A percentile compares a stretch with the other conserved stretches of the same genome.
These are phyloP conservation scores for Iris pallida DNA, from an alignment of 116 monocot genomes.

Conservation along the genomic window DNA sequence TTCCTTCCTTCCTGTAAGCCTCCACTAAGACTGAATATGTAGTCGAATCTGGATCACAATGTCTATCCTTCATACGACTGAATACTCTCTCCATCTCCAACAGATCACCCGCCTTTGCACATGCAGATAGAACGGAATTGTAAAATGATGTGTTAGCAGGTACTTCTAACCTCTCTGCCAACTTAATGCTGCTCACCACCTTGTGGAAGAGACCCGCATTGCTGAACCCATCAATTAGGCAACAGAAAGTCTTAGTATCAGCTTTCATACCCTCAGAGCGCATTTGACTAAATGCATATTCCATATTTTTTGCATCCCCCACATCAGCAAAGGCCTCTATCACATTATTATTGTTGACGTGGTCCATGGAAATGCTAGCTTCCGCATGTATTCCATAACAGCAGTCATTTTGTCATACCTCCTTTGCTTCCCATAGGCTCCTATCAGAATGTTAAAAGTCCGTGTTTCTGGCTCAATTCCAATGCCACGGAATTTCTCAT, in stretches of 20 bases:
- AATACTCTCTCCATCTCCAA: slow-evolving; percentile 98
- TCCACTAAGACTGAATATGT: slow-evolving; percentile 62
- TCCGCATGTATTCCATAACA: slow-evolving; percentile 95
- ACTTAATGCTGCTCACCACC: slow-evolving; percentile 71
- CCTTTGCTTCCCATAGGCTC: slow-evolving; percentile 68
- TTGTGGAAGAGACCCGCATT: slow-evolving; percentile 77
- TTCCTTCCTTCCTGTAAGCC: slow-evolving; percentile 80
- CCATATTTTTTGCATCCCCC: slow-evolving; percentile 80
- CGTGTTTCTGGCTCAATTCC: slow-evolving; percentile 92
- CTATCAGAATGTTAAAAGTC: slow-evolving; percentile 86
- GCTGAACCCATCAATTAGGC: slow-evolving; percentile 76
- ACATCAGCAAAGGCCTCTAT: slow-evolving; percentile 87
- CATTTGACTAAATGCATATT: slow-evolving; percentile 83
- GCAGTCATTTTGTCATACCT: slow-evolving; percentile 91
- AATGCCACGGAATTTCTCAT: slow-evolving; percentile 72
- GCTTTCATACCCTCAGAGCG: slow-evolving; percentile 71
- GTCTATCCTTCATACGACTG: slow-evolving; percentile 67
- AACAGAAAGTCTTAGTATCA: slow-evolving; percentile 85
- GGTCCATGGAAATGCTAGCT: slow-evolving; percentile 85
- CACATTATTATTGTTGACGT: slow-evolving; percentile 88
- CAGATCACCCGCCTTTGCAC: slow-evolving; percentile 82
- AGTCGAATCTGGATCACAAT: slow-evolving; percentile 39
- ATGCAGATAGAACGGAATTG: slow-evolving; percentile 81
- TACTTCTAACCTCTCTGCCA: slow-evolving; percentile 70
- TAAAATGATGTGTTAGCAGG: slow-evolving; percentile 52